These are phyloP conservation scores for Capsella rubella DNA, from an alignment of 441 rosid genomes.

Conservation along the genomic window DNA sequence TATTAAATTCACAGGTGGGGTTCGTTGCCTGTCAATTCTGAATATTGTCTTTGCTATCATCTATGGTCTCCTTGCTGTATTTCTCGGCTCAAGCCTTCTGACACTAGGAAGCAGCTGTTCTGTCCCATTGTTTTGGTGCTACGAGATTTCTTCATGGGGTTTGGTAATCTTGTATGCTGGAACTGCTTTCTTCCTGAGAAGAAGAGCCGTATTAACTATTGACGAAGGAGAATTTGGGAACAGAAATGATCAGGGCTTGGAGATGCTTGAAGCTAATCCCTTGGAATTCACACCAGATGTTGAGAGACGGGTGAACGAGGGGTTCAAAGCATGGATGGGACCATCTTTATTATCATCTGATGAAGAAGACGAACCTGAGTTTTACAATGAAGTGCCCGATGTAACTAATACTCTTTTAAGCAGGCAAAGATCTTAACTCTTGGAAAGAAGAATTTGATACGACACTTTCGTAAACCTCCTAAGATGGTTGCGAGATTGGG, in stretches of 20 bases:
- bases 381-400: slow-evolving; percentile 53
- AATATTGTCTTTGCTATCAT: slow-evolving; percentile 69
- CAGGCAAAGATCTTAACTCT: slow-evolving; percentile 52
- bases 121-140: slow-evolving; percentile 89
- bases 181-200: slow-evolving; percentile 70
- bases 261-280: slow-evolving; percentile 83
- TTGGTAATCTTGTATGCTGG: slow-evolving; percentile 73
- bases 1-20: slow-evolving; percentile 66
- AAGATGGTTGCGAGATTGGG: slow-evolving; percentile 28
- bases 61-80: slow-evolving; percentile 79
- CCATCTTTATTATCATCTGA: slow-evolving; percentile 84
- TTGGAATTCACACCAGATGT: slow-evolving; percentile 74
- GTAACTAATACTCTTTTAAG: slow-evolving; percentile 44
- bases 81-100: slow-evolving; percentile 90
- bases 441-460: slow-evolving; percentile 22
- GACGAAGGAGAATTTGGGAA: slow-evolving; percentile 70
- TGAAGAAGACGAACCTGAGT: slow-evolving; percentile 80
- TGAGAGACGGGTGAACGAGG: slow-evolving; percentile 81
- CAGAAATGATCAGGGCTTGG: slow-evolving; percentile 71
- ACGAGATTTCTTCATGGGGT: slow-evolving; percentile 86
- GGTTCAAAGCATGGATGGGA: slow-evolving; percentile 91
- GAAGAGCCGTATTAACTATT: slow-evolving; percentile 69
- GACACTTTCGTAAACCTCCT: slow-evolving; percentile 11
- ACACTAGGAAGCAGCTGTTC: slow-evolving; percentile 88
- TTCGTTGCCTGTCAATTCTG: slow-evolving; percentile 79